phyloP scores from a whole-genome alignment of 257 asterid species.

The Misopates orontium region DNA sequence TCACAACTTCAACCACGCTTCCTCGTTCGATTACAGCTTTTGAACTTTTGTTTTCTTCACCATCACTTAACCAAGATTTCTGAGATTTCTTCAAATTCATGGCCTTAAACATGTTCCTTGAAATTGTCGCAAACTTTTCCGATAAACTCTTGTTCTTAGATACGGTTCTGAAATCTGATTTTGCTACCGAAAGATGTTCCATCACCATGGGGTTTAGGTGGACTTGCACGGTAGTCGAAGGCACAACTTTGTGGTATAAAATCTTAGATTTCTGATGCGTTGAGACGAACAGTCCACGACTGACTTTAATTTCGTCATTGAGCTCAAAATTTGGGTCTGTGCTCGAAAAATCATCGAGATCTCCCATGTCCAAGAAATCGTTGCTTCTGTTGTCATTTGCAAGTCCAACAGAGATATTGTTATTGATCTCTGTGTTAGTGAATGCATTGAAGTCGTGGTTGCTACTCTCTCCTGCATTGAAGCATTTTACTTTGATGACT shows the following conservation, averaged over 20 bases:
- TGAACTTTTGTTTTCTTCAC: constrained; percentile 11
- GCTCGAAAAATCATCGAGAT: constrained; percentile 48
- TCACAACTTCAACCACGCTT: constrained; percentile 27
- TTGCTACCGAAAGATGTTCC: constrained; percentile 29
- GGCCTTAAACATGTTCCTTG: constrained; percentile 25
- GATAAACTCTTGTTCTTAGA: constrained; percentile 19
- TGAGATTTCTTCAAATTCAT: constrained; percentile 25
- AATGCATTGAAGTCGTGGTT: constrained; percentile 29
- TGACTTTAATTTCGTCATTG: constrained; percentile 42
- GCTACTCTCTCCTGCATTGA: constrained; percentile 40
- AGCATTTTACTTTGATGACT: not conserved
- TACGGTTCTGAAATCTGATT: constrained; percentile 11
- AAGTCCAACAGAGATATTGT: constrained; percentile 35
- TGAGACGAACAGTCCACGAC: constrained; percentile 56
- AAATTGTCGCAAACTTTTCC: constrained; percentile 17
- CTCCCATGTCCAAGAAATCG: constrained; percentile 44
- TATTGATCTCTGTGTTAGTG: constrained; percentile 29
- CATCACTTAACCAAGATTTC: constrained; percentile 5
- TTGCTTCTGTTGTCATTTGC: constrained; percentile 28
- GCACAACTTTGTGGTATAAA: constrained; percentile 58
- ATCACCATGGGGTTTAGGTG: constrained; percentile 37
- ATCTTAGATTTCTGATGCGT: constrained; percentile 55
- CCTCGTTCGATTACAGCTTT: constrained; percentile 25
- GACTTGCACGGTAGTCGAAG: constrained; percentile 52
- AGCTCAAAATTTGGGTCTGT: constrained; percentile 20